Base-by-base conservation (phyloP, 306 rosid species). In the Inga leiocalycina region DNA sequence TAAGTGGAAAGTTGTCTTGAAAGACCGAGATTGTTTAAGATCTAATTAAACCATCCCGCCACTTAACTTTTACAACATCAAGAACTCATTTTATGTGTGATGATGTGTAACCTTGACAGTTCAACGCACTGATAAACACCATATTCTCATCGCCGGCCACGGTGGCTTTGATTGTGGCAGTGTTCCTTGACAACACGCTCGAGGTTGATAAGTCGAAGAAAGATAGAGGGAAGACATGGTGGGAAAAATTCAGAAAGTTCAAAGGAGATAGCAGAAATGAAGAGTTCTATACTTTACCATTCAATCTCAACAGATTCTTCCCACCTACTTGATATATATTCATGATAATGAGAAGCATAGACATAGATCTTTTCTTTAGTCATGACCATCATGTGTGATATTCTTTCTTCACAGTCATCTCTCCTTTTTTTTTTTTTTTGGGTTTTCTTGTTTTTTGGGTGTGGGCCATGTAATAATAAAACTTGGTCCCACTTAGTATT, bases 171-270 rank as follows among this genome's bases (percentile, higher is more conserved):
- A 24, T 24, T 0, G 27, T 24, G 27, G 27, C 27, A 0, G 27
- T 24, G 27, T 24, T 24, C 27, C 27, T 24, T 0, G 27, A 24
- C 27, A 24, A 24, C 27, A 24, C 27, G 27, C 27, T 24, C 27
- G 27, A 24, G 27, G 27, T 94, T 86, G 88, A 92, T 87, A 87
- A 94, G 91, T 59, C 98, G 30, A 94, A 94, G 12, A 90, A 89
- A 84, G 99, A 96, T 82, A 88, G 98, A 67, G 99, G 99, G 82
- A 94, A 94, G 99, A 94, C 98, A 57, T 96, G 98, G 98, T 96
- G 99, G 99, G 94, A 84, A 67, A 96, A 90, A 83, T 96, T 94
- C 82, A 72, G 97, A 79, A 72, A 94, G 54, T 96, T 94, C 56
- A 91, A 90, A 78, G 99, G 94, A 41, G 98, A 96, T 65, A 79